Percentiles rank a stretch among this genome's conserved stretches.
phyloP scores from a whole-genome alignment of 2,329 filamentous ascomycete genomes.

The Hypoxylon sp. region DNA sequence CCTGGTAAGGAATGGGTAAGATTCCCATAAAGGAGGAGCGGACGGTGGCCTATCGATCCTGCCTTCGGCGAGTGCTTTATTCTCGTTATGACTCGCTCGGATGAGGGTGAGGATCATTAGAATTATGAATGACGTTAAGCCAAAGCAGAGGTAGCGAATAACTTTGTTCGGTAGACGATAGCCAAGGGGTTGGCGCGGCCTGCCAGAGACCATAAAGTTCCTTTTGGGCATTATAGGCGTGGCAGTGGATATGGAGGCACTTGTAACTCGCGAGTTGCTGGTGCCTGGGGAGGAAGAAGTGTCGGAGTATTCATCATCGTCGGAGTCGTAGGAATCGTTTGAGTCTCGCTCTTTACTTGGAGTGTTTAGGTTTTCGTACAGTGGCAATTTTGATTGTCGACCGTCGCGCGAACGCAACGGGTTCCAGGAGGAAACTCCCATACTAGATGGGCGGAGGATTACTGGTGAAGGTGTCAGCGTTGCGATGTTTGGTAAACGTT shows the following conservation, averaged over 20 bases:
- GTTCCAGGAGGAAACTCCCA: constrained; percentile 64
- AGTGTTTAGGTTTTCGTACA: constrained; percentile 62
- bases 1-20: constrained; percentile 84
- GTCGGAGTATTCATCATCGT: constrained; percentile 57
- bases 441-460: constrained; percentile 49
- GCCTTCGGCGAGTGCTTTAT: constrained; percentile 71
- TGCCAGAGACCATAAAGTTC: constrained; percentile 51
- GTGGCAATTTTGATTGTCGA: constrained; percentile 59
- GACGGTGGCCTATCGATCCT: constrained; percentile 60
- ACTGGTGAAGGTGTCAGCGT: constrained; percentile 23
- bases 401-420: constrained; percentile 62
- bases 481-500: neutral
- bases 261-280: constrained; percentile 64
- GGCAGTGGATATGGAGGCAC: constrained; percentile 60
- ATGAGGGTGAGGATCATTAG: constrained; percentile 83
- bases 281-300: constrained; percentile 61
- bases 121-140: constrained; percentile 75
- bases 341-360: constrained; percentile 65
- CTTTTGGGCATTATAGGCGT: constrained; percentile 62
- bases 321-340: constrained; percentile 62
- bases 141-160: constrained; percentile 82
- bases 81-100: constrained; percentile 78
- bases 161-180: constrained; percentile 80
- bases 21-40: constrained; percentile 82
- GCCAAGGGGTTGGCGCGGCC: constrained; percentile 55